Conservation (phyloP, 164 flowering plant genomes). For the Berberis thunbergii region DNA sequence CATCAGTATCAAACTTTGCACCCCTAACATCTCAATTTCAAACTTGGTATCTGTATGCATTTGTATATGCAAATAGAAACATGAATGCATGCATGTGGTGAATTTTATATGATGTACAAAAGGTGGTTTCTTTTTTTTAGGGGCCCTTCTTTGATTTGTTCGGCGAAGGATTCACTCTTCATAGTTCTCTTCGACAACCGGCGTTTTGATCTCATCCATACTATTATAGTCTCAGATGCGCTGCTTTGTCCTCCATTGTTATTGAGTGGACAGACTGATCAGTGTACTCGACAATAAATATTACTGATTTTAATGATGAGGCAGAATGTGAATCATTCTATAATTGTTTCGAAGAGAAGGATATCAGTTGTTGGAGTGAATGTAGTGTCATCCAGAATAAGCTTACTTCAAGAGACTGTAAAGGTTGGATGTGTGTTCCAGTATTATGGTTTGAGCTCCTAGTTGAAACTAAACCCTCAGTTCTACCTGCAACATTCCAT, state of each 20-base stretch:
- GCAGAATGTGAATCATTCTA: constrained; percentile 34
- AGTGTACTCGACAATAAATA: constrained; percentile 13
- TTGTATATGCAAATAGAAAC: too few species aligned
- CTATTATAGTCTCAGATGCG: constrained; percentile 85
- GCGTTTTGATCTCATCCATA: constrained; percentile 85
- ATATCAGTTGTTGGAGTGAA: constrained; percentile 61
- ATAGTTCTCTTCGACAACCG: constrained; percentile 77
- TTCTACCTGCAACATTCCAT: constrained; percentile 65
- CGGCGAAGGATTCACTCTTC: constrained; percentile 77
- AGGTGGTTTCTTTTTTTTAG: constrained; percentile 22
- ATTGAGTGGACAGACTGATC: constrained; percentile 18
- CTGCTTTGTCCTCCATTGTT: constrained; percentile 45
- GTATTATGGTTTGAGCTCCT: constrained; percentile 82
- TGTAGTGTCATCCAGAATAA: constrained; percentile 40
- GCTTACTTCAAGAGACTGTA: constrained; percentile 42
- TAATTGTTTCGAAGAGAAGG: constrained; percentile 43
- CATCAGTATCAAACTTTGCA: too few species aligned
- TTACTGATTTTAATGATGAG: constrained; percentile 30
- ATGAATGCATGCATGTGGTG: neutral
- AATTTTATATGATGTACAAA: neutral
- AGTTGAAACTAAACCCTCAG: constrained; percentile 49
- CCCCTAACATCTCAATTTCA: too few species aligned
- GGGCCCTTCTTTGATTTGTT: constrained; percentile 85
- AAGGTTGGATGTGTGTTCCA: constrained; percentile 88
- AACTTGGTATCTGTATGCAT: neutral